Percentiles rank a stretch among this genome's conserved stretches.
These are phyloP conservation scores for Phaeosphaeriaceae sp. DNA, from an alignment of 2,329 filamentous ascomycete genomes.

Conservation along the genomic window DNA sequence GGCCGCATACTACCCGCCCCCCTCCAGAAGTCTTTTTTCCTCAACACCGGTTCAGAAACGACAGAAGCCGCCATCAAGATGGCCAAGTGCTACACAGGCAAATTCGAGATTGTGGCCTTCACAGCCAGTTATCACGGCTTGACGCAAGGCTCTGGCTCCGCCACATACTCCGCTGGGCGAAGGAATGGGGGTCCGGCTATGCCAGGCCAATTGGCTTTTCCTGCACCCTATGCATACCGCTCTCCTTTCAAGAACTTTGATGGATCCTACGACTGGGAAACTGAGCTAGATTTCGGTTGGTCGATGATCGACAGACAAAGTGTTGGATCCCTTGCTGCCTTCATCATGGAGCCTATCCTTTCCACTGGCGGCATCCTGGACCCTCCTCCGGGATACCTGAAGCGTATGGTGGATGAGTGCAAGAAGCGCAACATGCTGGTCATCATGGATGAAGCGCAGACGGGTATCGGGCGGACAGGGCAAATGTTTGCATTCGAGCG, in stretches of 20 bases:
- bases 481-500: conserved; percentile 61
- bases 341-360: conserved; percentile 68
- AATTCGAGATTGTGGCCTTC: conserved; percentile 69
- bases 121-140: conserved; percentile 68
- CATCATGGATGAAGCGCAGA: conserved; percentile 49
- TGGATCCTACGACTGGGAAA: conserved; percentile 70
- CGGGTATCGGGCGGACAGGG: conserved; percentile 43
- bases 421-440: conserved; percentile 42
- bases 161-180: conserved; percentile 63
- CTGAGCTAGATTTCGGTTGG: conserved; percentile 69
- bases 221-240: conserved; percentile 67
- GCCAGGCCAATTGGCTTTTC: conserved; percentile 65
- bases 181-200: conserved; percentile 55
- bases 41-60: conserved; percentile 44
- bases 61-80: conserved; percentile 69
- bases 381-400: conserved; percentile 65
- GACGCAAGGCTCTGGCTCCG: conserved; percentile 60
- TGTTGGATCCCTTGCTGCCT: conserved; percentile 67
- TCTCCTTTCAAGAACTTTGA: conserved; percentile 66
- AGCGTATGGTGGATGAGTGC: conserved; percentile 57
- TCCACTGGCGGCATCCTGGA: conserved; percentile 67
- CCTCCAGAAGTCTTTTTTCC: conserved; percentile 44
- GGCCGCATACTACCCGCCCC: conserved; percentile 31
- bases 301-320: conserved; percentile 65
- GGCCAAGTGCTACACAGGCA: conserved; percentile 69